Evolutionary conservation across 1,284 basidiomycete genomes (phyloP), one percentile per base, ranked within the genome.

Genomic region (Cutaneotrichosporon sp.): DNA sequence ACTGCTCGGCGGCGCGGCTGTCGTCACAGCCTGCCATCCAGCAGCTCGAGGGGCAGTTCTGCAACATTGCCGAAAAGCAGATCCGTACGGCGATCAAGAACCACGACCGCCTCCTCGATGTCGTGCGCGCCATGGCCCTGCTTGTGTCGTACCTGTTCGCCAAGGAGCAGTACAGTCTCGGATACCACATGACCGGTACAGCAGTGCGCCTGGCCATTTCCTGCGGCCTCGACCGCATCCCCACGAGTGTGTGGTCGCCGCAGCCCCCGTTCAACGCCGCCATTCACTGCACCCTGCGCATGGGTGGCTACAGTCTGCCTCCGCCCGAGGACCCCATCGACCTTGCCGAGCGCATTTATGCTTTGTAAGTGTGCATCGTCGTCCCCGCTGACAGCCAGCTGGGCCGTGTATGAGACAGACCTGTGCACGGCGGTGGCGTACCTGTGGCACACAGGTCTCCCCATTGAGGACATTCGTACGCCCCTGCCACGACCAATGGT

Each of bases 331-430:
- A 57, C 21, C 44, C 58, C 1, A 54, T 64, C 21, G 62, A 66
- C 36, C 50, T 66, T 3, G 65, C 59, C 3, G 65, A 66, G 53
- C 50, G 63, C 12, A 66, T 66, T n/a, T 62, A 64, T 40, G 63
- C 63, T 1, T 64, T 64, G 57, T 60, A 43, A 47, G 52, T 51
- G 18, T 30, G 26, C 18, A 17, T 20, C 21, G n/a, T 36, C 10
- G 8, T n/a, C n/a, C 21, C 18, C 14, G 39, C 51, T 54, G 42
- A 45, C 45, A 7, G 22, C 5, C 43, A 68, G 64, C 58, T 70
- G 68, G 68, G 56, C 59, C 9, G 63, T 68, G 15, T 68, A 62
- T 49, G 61, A 63, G 34, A 43, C 64, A 8, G 68, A 70, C 39
- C 50, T 60, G 13, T 67, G 63, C 37, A 63, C 66, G 0, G 56